Percentiles rank a stretch among this genome's conserved stretches.
These are phyloP conservation scores for Ganoderma lingzhi DNA, from an alignment of 1,284 basidiomycete genomes.

Conservation along the genomic window DNA sequence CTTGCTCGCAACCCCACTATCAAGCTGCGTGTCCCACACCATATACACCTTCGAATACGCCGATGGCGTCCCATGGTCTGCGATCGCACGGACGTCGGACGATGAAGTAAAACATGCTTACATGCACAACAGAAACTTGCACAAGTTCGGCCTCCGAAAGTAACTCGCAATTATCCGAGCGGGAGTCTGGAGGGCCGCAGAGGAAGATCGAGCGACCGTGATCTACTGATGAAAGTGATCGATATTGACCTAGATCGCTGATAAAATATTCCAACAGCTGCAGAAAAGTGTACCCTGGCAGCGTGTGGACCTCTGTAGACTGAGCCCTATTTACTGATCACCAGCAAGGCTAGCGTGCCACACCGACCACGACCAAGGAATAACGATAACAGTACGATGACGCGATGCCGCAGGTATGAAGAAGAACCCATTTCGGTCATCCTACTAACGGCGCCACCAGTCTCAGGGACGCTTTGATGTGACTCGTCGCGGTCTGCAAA, in stretches of 20 bases:
- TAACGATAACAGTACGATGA: not conserved
- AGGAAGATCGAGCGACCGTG: not conserved
- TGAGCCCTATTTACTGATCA: not conserved
- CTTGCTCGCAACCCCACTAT: not conserved
- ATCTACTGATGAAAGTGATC: not conserved
- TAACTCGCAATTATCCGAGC: not conserved
- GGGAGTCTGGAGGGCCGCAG: not conserved
- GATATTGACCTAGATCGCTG: not conserved
- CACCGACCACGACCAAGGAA: not conserved
- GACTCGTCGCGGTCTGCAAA: not conserved
- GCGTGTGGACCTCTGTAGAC: too few species aligned
- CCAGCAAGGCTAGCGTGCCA: not conserved
- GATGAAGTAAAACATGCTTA: not conserved
- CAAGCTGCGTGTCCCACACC: not conserved
- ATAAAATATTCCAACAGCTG: not conserved
- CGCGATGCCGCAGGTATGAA: slow-evolving; percentile 1
- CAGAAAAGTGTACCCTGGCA: too few species aligned
- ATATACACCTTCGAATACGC: not conserved
- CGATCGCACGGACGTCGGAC: not conserved
- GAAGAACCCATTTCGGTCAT: not conserved
- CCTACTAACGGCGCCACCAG: not conserved
- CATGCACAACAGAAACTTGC: not conserved
- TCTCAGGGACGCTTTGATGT: not conserved
- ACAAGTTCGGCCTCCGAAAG: not conserved
- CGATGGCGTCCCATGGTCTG: not conserved